phyloP scores from a whole-genome alignment of 331 rosid genomes.

The Saraca asoca region DNA sequence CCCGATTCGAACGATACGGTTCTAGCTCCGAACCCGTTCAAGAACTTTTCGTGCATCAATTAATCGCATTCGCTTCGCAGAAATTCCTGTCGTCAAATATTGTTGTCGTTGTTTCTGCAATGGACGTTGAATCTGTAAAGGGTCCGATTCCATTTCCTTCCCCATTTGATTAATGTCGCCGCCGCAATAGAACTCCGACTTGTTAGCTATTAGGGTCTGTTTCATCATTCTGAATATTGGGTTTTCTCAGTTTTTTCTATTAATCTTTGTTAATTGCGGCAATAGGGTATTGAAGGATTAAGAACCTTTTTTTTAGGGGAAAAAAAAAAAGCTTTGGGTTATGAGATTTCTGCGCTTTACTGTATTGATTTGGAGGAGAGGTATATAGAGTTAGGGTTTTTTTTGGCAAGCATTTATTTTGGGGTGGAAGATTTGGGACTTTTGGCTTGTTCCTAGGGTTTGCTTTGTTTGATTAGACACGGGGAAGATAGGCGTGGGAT shows the following conservation, averaged over 20 bases:
- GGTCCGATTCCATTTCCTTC: slow-evolving; percentile 36
- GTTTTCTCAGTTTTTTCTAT: slow-evolving; percentile 8
- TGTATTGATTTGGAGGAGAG: slow-evolving; percentile 36
- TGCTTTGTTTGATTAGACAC: slow-evolving; percentile 44
- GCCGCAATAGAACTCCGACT: slow-evolving; percentile 30
- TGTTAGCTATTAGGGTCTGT: slow-evolving; percentile 2
- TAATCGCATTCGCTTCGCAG: slow-evolving; percentile 27
- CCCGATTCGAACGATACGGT: slow-evolving; percentile 45
- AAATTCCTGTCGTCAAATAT: slow-evolving; percentile 36
- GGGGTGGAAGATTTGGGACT: slow-evolving; percentile 28
- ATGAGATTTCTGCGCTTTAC: slow-evolving; percentile 46
- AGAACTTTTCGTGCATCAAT: too few species aligned
- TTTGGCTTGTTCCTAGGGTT: slow-evolving; percentile 50
- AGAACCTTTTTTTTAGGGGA: slow-evolving; percentile 34
- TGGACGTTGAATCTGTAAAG: slow-evolving; percentile 59
- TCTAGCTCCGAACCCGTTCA: slow-evolving; percentile 39
- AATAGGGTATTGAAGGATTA: slow-evolving; percentile 26
- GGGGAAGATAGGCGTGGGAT: slow-evolving; percentile 60
- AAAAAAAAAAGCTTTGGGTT: slow-evolving; percentile 57
- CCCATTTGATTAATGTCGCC: slow-evolving; percentile 42
- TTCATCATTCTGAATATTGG: not conserved
- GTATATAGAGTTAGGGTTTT: slow-evolving; percentile 58
- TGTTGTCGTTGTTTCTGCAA: slow-evolving; percentile 3
- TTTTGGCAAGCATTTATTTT: slow-evolving; percentile 36
- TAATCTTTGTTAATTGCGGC: not conserved